Conservation (phyloP, 768 basidiomycete species). For the Lepiota venenata region DNA sequence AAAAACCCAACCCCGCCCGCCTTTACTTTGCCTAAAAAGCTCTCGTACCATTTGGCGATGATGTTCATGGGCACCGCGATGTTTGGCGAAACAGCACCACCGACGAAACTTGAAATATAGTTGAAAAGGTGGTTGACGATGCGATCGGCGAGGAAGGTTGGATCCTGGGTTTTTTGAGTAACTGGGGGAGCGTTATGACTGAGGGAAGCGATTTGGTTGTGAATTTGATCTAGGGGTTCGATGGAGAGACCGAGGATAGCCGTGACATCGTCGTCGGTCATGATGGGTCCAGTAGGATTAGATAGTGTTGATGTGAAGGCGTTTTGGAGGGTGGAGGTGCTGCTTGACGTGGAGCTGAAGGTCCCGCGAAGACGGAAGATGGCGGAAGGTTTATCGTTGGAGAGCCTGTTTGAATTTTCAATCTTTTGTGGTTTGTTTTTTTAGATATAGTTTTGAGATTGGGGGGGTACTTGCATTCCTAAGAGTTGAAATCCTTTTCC, state of each 20-base stretch:
- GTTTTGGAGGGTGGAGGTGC: slow-evolving; percentile 31
- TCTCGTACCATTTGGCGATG: slow-evolving; percentile 72
- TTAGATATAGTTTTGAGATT: neutral
- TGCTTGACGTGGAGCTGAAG: slow-evolving; percentile 39
- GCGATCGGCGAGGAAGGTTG: slow-evolving; percentile 58
- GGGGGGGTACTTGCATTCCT: slow-evolving; percentile 75
- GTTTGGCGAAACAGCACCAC: slow-evolving; percentile 43
- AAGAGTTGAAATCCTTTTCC: slow-evolving; percentile 84
- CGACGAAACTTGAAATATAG: slow-evolving; percentile 66
- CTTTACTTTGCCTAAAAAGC: slow-evolving; percentile 54
- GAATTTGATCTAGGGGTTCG: slow-evolving; percentile 67
- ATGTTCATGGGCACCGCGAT: slow-evolving; percentile 58
- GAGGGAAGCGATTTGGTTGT: slow-evolving; percentile 47
- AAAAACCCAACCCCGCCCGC: slow-evolving; percentile 61
- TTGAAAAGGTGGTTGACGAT: slow-evolving; percentile 75
- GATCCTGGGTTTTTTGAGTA: slow-evolving; percentile 33
- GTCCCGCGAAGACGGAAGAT: slow-evolving; percentile 80
- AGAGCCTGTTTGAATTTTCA: slow-evolving; percentile 56
- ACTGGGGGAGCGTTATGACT: slow-evolving; percentile 23
- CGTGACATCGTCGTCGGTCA: slow-evolving; percentile 41
- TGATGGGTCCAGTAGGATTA: slow-evolving; percentile 22
- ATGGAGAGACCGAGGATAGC: slow-evolving; percentile 79
- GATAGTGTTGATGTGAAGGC: slow-evolving; percentile 32
- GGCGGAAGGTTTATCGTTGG: slow-evolving; percentile 87
- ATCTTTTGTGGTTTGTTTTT: neutral